Evolutionary conservation across 2,329 filamentous ascomycete species (phyloP).

Genomic region (Aureobasidium melanogenum): DNA sequence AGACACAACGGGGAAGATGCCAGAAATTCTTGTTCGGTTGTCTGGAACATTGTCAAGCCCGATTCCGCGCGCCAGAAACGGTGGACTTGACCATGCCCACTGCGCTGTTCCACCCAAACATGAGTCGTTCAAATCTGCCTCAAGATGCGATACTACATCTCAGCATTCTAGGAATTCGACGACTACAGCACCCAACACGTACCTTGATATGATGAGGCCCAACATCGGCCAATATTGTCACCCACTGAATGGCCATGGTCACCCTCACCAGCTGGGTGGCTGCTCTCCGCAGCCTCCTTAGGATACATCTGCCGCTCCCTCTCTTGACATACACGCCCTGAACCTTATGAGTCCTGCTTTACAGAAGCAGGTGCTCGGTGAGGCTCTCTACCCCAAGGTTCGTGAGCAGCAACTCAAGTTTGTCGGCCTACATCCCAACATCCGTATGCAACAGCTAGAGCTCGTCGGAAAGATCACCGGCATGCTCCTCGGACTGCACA

Average conservation of each 20-base stretch:
- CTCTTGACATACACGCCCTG: slow-evolving; percentile 41
- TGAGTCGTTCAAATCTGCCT: too few species aligned
- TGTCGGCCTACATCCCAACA: slow-evolving; percentile 80
- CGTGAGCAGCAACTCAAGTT: slow-evolving; percentile 54
- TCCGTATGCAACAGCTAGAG: slow-evolving; percentile 85
- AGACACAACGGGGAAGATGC: background rate
- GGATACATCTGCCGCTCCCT: slow-evolving; percentile 21
- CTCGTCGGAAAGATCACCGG: slow-evolving; percentile 98
- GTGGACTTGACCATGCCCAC: background rate
- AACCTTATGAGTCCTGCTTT: slow-evolving; percentile 53
- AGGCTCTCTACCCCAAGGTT: slow-evolving; percentile 98
- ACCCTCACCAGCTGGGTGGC: slow-evolving; percentile 22
- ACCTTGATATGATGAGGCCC: slow-evolving; percentile 54
- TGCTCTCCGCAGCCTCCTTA: slow-evolving; percentile 30
- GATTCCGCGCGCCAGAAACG: too few species aligned
- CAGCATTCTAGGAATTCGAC: slow-evolving; percentile 29
- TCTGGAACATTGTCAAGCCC: background rate
- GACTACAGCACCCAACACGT: slow-evolving; percentile 54
- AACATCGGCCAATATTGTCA: slow-evolving; percentile 27
- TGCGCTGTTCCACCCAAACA: background rate
- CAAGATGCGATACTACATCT: background rate
- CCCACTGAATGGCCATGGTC: slow-evolving; percentile 25
- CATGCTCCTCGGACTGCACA: slow-evolving; percentile 99
- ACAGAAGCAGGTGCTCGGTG: slow-evolving; percentile 98
- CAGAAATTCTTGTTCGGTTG: background rate